A percentile compares a stretch with the other conserved stretches of the same genome.
Evolutionary conservation across 2,329 filamentous ascomycete species (phyloP).

Genomic region (Colletotrichum orbiculare): DNA sequence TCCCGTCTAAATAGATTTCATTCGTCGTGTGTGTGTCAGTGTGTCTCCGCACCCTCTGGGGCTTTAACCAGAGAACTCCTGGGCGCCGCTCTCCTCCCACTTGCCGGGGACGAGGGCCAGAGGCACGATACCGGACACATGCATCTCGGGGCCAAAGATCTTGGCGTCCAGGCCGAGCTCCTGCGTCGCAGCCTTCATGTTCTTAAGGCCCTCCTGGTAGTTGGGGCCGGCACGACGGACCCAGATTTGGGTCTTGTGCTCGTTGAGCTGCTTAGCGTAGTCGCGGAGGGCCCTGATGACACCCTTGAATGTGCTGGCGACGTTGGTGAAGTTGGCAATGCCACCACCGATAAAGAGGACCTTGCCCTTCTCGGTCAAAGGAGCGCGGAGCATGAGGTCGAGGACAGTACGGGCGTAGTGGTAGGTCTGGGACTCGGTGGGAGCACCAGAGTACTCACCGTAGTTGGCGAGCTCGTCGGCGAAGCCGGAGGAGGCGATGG

Average conservation of each 20-base stretch:
- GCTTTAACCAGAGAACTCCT: conserved; percentile 69
- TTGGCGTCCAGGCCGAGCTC: conserved; percentile 84
- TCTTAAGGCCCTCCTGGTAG: conserved; percentile 99
- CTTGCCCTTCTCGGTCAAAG: conserved; percentile 88
- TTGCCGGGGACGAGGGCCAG: conserved; percentile 80
- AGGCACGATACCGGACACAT: conserved; percentile 96
- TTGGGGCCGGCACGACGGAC: conserved; percentile 91
- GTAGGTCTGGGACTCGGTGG: conserved; percentile 98
- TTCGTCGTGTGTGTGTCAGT: not conserved
- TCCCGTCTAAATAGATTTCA: conserved; percentile 11
- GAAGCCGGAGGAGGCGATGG: conserved; percentile 96
- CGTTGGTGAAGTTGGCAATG: conserved; percentile 99
- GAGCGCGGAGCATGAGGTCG: conserved; percentile 96
- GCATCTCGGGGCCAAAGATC: conserved; percentile 83
- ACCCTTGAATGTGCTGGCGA: conserved; percentile 99
- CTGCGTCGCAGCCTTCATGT: conserved; percentile 96
- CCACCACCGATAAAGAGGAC: conserved; percentile 99
- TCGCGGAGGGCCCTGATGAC: conserved; percentile 96
- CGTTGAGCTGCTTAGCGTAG: conserved; percentile 83
- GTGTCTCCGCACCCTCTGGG: too few relatives aligned
- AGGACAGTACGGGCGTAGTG: conserved; percentile 98
- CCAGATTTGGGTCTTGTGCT: conserved; percentile 99
- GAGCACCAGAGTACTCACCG: conserved; percentile 98
- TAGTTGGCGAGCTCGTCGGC: conserved; percentile 98
- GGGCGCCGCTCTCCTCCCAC: conserved; percentile 69